Evolutionary conservation across 2,329 filamentous ascomycete species (phyloP).

Genomic region (Cytospora piceae): DNA sequence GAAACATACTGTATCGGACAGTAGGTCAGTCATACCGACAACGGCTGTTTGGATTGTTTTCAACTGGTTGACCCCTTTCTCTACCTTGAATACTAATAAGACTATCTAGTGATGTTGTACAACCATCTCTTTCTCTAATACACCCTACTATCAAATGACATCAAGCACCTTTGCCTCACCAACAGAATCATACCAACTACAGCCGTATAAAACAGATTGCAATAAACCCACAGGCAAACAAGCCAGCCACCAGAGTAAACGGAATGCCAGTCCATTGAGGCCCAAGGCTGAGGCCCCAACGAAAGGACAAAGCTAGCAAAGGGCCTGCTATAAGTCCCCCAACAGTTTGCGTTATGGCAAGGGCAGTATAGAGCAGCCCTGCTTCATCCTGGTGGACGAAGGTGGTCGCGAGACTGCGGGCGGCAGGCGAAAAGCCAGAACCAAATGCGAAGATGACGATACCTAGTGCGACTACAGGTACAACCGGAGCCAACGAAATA

Average conservation of each 20-base stretch:
- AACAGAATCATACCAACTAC: no score
- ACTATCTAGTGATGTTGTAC: no score
- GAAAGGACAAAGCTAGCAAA: conserved; percentile 8
- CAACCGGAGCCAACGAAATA: conserved; percentile 10
- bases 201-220: conserved; percentile 1
- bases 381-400: conserved; percentile 17
- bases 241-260: conserved; percentile 17
- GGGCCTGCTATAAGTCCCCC: conserved; percentile 14
- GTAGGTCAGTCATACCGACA: no score
- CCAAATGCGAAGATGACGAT: conserved; percentile 11
- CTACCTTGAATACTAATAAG: no score
- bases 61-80: no score
- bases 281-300: conserved; percentile 18
- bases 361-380: conserved; percentile 13
- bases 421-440: conserved; percentile 12
- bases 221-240: conserved; percentile 10
- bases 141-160: no score
- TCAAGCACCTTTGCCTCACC: no score
- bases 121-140: no score
- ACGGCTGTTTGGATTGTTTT: no score
- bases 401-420: conserved; percentile 18
- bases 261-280: conserved; percentile 8
- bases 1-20: no score
- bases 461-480: neutral
- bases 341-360: conserved; percentile 12